These are phyloP conservation scores for Anthoceros angustus DNA, from an alignment of 225 moss, liverwort and hornwort species.

Conservation along the genomic window DNA sequence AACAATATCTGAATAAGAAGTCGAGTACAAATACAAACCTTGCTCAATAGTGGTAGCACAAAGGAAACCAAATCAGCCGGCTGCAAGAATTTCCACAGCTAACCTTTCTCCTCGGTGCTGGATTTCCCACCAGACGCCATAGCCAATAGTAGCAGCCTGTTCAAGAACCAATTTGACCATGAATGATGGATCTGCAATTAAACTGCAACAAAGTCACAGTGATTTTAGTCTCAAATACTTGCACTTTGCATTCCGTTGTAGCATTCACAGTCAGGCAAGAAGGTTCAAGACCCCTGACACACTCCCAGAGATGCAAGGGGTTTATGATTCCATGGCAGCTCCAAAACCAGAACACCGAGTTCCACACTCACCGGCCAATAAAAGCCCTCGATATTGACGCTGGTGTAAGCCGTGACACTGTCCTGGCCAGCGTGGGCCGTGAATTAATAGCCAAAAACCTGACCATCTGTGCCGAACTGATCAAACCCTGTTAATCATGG, in stretches of 20 bases:
- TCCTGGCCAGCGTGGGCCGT: slow-evolving; percentile 62
- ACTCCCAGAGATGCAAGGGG: too few species aligned
- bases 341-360: too few species aligned
- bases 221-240: too few species aligned
- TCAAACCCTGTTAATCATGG: slow-evolving; percentile 41
- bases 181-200: slow-evolving; percentile 87
- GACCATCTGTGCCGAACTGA: slow-evolving; percentile 83
- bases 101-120: slow-evolving; percentile 84
- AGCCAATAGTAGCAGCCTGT: slow-evolving; percentile 56
- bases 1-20: slow-evolving; percentile 1
- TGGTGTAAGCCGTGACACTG: slow-evolving; percentile 47
- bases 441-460: slow-evolving; percentile 60
- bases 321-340: too few species aligned
- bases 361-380: slow-evolving; percentile 48
- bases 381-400: slow-evolving; percentile 61
- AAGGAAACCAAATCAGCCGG: neutral
- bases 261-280: too few species aligned
- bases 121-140: slow-evolving; percentile 87
- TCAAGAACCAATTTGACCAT: slow-evolving; percentile 71
- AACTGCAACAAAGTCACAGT: slow-evolving; percentile 15
- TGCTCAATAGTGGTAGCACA: neutral
- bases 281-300: too few species aligned
- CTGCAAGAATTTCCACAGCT: neutral
- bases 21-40: neutral
- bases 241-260: too few species aligned